phyloP scores from a whole-genome alignment of 192 early-diverging fungal species.

The Gorgonomyces haynaldii region DNA sequence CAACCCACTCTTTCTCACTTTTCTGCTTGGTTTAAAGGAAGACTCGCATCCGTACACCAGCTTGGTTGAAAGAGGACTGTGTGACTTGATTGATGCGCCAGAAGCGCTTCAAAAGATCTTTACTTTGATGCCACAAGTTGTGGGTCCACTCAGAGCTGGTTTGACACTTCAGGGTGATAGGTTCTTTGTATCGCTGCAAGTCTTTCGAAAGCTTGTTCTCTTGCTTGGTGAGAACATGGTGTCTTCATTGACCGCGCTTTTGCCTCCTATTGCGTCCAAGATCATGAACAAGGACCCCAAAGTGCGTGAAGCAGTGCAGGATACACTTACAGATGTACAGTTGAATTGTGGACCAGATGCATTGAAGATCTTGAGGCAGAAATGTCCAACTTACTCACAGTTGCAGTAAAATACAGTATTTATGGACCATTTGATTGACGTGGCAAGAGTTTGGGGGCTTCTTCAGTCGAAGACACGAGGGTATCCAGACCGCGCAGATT shows the following conservation, averaged over 20 bases:
- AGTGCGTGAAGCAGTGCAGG: constrained; percentile 12
- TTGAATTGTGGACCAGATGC: constrained; percentile 13
- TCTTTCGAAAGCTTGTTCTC: constrained; percentile 5
- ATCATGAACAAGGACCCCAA: constrained; percentile 9
- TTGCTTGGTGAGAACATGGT: constrained; percentile 5
- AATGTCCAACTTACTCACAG: constrained; percentile 19
- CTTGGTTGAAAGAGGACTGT: constrained; percentile 17
- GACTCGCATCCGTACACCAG: constrained; percentile 20
- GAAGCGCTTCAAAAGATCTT: constrained; percentile 17
- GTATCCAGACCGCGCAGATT: too few species aligned
- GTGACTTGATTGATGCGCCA: constrained; percentile 11
- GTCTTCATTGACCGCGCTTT: constrained; percentile 7
- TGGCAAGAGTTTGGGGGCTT: too few species aligned
- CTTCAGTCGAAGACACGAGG: too few species aligned
- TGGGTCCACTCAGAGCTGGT: constrained; percentile 13
- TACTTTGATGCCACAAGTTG: constrained; percentile 10
- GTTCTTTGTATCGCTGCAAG: constrained; percentile 10
- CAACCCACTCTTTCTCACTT: constrained; percentile 22
- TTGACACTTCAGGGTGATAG: neutral
- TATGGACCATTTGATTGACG: too few species aligned
- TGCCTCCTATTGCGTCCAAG: constrained; percentile 20
- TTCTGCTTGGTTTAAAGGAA: constrained; percentile 23
- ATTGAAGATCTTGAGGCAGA: constrained; percentile 14
- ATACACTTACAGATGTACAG: constrained; percentile 14
- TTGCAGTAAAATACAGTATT: too few species aligned